phyloP scores from a whole-genome alignment of 345 rosid species.

The Pistacia atlantica region DNA sequence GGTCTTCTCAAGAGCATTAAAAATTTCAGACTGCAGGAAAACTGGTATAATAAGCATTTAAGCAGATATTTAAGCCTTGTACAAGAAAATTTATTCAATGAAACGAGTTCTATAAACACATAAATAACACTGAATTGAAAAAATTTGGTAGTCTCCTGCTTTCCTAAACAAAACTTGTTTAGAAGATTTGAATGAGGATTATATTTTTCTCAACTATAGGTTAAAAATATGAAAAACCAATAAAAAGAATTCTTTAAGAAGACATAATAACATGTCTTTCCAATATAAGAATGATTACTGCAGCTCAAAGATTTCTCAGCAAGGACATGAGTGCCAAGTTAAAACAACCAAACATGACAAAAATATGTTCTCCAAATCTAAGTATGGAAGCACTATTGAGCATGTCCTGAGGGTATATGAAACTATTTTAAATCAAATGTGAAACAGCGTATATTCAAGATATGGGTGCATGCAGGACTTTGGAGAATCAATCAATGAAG shows the following conservation, averaged over 20 bases:
- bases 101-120: constrained; percentile 6
- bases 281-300: not conserved
- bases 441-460: not conserved
- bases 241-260: not conserved
- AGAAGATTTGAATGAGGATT: constrained; percentile 7
- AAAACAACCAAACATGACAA: not conserved
- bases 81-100: not conserved
- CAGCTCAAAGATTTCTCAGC: not conserved
- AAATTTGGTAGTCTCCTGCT: not conserved
- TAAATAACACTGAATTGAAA: constrained; percentile 11
- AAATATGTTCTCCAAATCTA: not conserved
- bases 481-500: not conserved
- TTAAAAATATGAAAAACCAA: not conserved
- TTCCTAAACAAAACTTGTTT: constrained; percentile 5
- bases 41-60: constrained; percentile 13
- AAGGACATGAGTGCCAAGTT: not conserved
- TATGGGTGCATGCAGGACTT: not conserved
- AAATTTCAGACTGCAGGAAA: constrained; percentile 77
- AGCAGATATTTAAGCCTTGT: constrained; percentile 10
- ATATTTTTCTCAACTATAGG: not conserved
- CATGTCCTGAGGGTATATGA: not conserved
- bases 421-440: not conserved
- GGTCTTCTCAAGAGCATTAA: constrained; percentile 81
- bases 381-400: not conserved
- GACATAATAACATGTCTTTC: not conserved